Evolutionary conservation across 768 basidiomycete genomes (phyloP).

Genomic region (Boletales sp.): DNA sequence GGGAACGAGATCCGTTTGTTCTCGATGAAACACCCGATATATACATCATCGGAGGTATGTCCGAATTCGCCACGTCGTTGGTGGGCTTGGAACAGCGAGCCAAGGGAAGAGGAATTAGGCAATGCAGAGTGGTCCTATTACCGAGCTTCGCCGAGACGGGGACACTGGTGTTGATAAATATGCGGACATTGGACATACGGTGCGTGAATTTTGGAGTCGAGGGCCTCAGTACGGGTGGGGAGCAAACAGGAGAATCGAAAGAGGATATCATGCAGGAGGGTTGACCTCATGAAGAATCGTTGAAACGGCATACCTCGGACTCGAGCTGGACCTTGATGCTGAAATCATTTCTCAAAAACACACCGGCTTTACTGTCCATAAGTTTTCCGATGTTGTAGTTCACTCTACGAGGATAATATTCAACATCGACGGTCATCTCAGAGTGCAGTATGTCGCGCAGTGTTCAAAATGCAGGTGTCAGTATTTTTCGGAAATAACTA

Average conservation of each 20-base stretch:
- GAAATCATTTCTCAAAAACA: too few relatives aligned
- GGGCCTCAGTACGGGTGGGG: constrained; percentile 28
- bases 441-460: not conserved
- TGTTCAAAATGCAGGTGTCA: constrained; percentile 21
- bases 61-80: constrained; percentile 71
- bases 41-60: constrained; percentile 92
- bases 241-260: constrained; percentile 2
- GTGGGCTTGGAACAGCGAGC: constrained; percentile 39
- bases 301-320: too few relatives aligned
- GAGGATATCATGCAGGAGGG: constrained; percentile 24
- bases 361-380: too few relatives aligned
- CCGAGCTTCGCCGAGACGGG: constrained; percentile 82
- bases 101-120: constrained; percentile 27
- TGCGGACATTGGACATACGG: constrained; percentile 70
- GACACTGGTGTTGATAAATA: constrained; percentile 72
- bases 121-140: constrained; percentile 73
- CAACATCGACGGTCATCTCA: not conserved
- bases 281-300: constrained; percentile 5
- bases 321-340: too few relatives aligned
- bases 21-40: constrained; percentile 82
- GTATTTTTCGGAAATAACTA: constrained; percentile 71
- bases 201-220: constrained; percentile 53
- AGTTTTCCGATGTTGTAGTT: too few relatives aligned
- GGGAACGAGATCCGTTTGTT: constrained; percentile 84
- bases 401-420: too few relatives aligned